Percentiles rank a stretch among this genome's conserved stretches.
Evolutionary conservation across 352 stramenopile genomes (phyloP).

Genomic region (Thalassiosira sp.): DNA sequence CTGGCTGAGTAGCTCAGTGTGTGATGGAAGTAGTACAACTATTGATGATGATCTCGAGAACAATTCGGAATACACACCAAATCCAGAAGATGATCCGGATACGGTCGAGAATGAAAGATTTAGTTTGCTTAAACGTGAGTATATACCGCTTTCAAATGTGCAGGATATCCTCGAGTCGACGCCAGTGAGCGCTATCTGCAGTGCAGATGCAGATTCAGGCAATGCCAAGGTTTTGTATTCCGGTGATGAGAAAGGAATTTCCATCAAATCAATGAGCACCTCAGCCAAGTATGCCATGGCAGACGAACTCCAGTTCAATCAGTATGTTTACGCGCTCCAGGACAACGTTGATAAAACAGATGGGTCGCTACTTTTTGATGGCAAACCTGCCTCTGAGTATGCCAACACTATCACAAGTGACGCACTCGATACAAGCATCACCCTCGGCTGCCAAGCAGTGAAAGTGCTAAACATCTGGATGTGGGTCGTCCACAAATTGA

Average conservation of each 20-base stretch:
- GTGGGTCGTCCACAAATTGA: slow-evolving; percentile 68
- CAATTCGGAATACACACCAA: slow-evolving; percentile 11
- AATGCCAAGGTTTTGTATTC: slow-evolving; percentile 54
- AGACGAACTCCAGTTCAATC: slow-evolving; percentile 77
- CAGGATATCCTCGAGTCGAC: slow-evolving; percentile 28
- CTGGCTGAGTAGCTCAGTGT: slow-evolving; percentile 47
- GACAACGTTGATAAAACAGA: slow-evolving; percentile 62
- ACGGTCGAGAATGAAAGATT: slow-evolving; percentile 17
- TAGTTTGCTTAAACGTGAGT: slow-evolving; percentile 45
- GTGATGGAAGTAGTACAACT: slow-evolving; percentile 19
- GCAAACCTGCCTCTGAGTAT: slow-evolving; percentile 59
- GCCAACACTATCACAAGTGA: slow-evolving; percentile 72
- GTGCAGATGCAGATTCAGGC: slow-evolving; percentile 18
- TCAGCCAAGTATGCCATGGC: slow-evolving; percentile 59
- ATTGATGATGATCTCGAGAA: slow-evolving; percentile 12
- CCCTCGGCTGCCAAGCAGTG: slow-evolving; percentile 46
- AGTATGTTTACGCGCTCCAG: slow-evolving; percentile 78
- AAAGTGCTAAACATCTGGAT: slow-evolving; percentile 77
- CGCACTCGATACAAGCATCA: slow-evolving; percentile 60
- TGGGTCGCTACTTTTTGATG: slow-evolving; percentile 57
- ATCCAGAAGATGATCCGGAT: slow-evolving; percentile 19
- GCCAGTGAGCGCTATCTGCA: slow-evolving; percentile 63
- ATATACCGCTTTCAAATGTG: slow-evolving; percentile 47
- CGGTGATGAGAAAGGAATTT: slow-evolving; percentile 35
- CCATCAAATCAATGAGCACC: slow-evolving; percentile 65